Conservation (phyloP, 345 rosid species). For the Citrus sp. region DNA sequence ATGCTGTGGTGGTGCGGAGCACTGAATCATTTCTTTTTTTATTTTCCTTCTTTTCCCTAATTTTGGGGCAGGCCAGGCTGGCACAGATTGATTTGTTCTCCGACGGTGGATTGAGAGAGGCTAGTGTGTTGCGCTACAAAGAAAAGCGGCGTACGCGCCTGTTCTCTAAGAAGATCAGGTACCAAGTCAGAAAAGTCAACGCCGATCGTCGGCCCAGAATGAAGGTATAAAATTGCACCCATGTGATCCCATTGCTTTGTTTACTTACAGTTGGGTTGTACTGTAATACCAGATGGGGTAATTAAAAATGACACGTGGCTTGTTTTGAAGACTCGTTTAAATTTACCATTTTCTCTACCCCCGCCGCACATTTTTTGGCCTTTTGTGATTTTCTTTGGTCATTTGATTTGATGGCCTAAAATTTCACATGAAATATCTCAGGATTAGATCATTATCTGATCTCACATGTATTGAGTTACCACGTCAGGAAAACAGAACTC, state of each 20-base stretch:
- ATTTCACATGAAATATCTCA: background rate
- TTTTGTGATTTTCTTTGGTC: background rate
- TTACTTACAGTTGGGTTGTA: background rate
- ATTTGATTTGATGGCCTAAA: background rate
- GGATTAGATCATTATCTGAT: background rate
- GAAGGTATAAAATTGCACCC: conserved; percentile 46
- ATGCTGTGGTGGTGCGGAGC: background rate
- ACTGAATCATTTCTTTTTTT: conserved; percentile 7
- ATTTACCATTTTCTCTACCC: background rate
- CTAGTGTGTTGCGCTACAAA: conserved; percentile 83
- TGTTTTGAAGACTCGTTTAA: background rate
- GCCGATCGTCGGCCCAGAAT: conserved; percentile 89
- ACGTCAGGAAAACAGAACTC: background rate
- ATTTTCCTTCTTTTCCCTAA: no score
- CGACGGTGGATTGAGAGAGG: conserved; percentile 69
- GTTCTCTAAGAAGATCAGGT: conserved; percentile 88
- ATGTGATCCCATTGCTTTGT: background rate
- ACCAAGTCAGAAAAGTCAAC: conserved; percentile 84
- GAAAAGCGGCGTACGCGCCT: conserved; percentile 87
- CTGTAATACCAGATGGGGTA: background rate
- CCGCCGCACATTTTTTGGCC: no score
- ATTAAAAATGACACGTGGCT: background rate
- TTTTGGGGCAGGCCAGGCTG: conserved; percentile 61
- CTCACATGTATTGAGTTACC: background rate
- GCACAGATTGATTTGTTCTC: conserved; percentile 75